phyloP scores from a whole-genome alignment of 257 asterid species.

The Thymus quinquecostatus region DNA sequence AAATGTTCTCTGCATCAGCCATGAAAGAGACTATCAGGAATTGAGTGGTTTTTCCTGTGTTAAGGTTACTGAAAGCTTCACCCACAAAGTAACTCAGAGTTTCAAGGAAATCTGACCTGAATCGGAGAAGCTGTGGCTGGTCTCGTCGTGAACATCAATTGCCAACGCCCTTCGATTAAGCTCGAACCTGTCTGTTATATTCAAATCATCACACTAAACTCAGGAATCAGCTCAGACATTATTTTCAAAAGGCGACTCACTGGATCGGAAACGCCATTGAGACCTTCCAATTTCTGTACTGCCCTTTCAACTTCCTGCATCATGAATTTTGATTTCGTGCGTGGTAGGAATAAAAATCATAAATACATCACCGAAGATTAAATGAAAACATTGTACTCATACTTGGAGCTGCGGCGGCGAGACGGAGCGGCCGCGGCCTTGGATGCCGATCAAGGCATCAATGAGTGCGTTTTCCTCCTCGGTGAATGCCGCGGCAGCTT shows the following conservation, averaged over 20 bases:
- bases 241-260: constrained; percentile 44
- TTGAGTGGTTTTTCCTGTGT: neutral
- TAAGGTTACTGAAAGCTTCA: neutral
- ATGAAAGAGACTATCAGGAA: neutral
- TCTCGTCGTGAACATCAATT: constrained; percentile 93
- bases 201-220: constrained; percentile 6
- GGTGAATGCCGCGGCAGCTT: constrained; percentile 42
- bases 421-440: constrained; percentile 88
- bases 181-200: constrained; percentile 74
- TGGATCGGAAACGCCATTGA: constrained; percentile 73
- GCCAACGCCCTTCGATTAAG: constrained; percentile 92
- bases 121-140: constrained; percentile 93
- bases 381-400: neutral
- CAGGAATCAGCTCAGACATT: neutral
- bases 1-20: constrained; percentile 74
- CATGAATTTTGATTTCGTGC: neutral
- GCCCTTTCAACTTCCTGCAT: constrained; percentile 87
- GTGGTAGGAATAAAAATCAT: too few relatives aligned
- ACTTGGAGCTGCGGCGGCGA: constrained; percentile 72
- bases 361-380: neutral
- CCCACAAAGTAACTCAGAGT: neutral
- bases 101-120: constrained; percentile 49
- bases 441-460: constrained; percentile 81
- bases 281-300: constrained; percentile 70
- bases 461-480: constrained; percentile 61